phyloP scores from a whole-genome alignment of 345 rosid genomes.

The Moricandia arvensis region DNA sequence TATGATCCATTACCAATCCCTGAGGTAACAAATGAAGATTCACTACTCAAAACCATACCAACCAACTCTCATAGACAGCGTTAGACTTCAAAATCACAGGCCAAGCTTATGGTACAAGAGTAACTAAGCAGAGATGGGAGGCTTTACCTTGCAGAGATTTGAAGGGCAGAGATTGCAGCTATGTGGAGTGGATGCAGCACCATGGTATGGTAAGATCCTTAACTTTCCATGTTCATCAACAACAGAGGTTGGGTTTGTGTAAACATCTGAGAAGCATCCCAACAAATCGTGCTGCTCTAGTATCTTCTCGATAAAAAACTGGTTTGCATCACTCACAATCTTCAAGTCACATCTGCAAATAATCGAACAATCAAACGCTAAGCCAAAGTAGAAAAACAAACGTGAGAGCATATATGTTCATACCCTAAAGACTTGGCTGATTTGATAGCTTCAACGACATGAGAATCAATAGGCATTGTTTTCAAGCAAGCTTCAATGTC shows the following conservation, averaged over 20 bases:
- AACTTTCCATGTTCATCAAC: conserved; percentile 59
- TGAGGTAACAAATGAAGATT: conserved; percentile 15
- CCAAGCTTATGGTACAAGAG: neutral
- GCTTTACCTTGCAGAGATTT: conserved; percentile 73
- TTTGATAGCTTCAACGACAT: conserved; percentile 49
- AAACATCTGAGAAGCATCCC: conserved; percentile 63
- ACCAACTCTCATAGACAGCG: neutral
- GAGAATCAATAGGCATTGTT: conserved; percentile 50
- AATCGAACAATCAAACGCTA: conserved; percentile 6
- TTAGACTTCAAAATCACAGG: neutral
- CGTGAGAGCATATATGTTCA: neutral
- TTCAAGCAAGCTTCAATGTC: conserved; percentile 65
- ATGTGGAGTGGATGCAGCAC: conserved; percentile 45
- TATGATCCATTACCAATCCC: conserved; percentile 65
- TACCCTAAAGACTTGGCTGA: conserved; percentile 63
- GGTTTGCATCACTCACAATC: conserved; percentile 81
- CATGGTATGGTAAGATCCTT: conserved; percentile 59
- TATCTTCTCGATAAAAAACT: conserved; percentile 73
- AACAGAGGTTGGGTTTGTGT: conserved; percentile 54
- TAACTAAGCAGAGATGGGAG: conserved; percentile 4
- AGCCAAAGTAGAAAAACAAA: neutral
- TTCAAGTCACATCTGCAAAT: conserved; percentile 67
- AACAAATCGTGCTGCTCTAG: conserved; percentile 59
- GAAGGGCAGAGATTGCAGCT: conserved; percentile 63
- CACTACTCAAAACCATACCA: neutral